Evolutionary conservation across 2,329 filamentous ascomycete genomes (phyloP), one percentile per base, ranked within the genome.

Genomic region (Endoconidiophora polonica): DNA sequence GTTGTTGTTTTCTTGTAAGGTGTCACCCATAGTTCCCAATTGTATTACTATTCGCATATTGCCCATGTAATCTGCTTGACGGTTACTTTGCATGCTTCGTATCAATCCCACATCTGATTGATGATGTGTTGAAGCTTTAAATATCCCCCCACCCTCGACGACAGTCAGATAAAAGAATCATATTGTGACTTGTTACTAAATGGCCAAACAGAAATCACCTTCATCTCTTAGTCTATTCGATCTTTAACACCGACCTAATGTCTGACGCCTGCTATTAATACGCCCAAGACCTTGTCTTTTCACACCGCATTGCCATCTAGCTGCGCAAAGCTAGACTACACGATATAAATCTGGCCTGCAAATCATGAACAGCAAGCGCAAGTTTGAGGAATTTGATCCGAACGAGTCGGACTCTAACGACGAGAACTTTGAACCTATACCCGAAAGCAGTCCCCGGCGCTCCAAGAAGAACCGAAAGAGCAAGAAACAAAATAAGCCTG

Each of bases 361-460:
- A 53, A 53, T 42, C 46, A 50, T 53, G 52, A 79, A 79, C 61
- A 67, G 77, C 49, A 81, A 79, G 68, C 66, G 71, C 55, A 68
- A 68, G 52, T 63, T 77, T 50, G 71, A 76, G 55, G 68, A 69
- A 49, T 81, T 81, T 56, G 78, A 82, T 61, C 76, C 74, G 2
- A 81, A 80, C 60, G 73, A 77, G 59, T 81, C 78, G 46, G 78
- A 82, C 56, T 68, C 78, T 2, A 72, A 77, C 46, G 78, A 82
- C 59, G 76, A 77, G 56, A 79, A 79, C 60, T 82, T 81, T 58
- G 72, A 78, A 52, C 77, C 77, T 14, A 60, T 62, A 14, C 59
- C 61, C 20, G 68, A 71, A 56, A 66, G 63, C 23, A 64, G 65
- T 26, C 65, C 70, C 14, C 63, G 63, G 12, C 66, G 66, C 52